These are phyloP conservation scores for Rubroboletus satanas DNA, from an alignment of 768 basidiomycete species.

Conservation along the genomic window DNA sequence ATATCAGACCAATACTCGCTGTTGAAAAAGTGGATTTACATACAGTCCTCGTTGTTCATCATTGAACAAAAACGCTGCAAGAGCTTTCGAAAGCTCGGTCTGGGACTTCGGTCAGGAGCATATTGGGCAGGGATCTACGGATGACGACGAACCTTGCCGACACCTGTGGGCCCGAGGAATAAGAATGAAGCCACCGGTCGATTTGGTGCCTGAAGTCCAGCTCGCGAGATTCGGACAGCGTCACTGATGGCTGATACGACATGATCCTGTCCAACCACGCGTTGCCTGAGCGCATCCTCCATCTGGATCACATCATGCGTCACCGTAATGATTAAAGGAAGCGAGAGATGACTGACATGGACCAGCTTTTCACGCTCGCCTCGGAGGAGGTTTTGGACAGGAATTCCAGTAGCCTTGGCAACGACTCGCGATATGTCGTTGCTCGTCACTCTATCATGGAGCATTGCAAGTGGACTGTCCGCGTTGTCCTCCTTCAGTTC, in stretches of 20 bases:
- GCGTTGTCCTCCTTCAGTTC: constrained; percentile 43
- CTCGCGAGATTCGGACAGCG: constrained; percentile 88
- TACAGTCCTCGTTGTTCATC: constrained; percentile 84
- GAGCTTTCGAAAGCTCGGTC: constrained; percentile 87
- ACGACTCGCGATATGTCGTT: constrained; percentile 87
- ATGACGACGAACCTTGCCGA: constrained; percentile 58
- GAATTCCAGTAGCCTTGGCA: constrained; percentile 86
- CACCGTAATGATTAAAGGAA: neutral
- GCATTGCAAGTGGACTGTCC: constrained; percentile 51
- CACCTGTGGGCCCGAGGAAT: constrained; percentile 85
- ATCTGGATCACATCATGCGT: constrained; percentile 47
- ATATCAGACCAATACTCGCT: neutral
- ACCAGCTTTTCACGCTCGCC: constrained; percentile 89
- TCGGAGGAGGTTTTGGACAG: constrained; percentile 82
- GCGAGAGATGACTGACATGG: constrained; percentile 50
- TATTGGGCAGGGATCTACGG: neutral
- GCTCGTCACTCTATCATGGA: constrained; percentile 86
- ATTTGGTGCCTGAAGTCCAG: constrained; percentile 84
- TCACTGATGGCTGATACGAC: constrained; percentile 84
- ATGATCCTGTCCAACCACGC: constrained; percentile 90
- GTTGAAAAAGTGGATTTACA: constrained; percentile 47
- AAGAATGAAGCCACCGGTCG: constrained; percentile 91
- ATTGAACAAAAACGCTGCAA: constrained; percentile 86
- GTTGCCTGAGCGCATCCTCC: constrained; percentile 70
- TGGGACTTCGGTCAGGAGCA: constrained; percentile 6